phyloP scores from a whole-genome alignment of 2,329 filamentous ascomycete genomes.

The Fusarium fujikuroi region DNA sequence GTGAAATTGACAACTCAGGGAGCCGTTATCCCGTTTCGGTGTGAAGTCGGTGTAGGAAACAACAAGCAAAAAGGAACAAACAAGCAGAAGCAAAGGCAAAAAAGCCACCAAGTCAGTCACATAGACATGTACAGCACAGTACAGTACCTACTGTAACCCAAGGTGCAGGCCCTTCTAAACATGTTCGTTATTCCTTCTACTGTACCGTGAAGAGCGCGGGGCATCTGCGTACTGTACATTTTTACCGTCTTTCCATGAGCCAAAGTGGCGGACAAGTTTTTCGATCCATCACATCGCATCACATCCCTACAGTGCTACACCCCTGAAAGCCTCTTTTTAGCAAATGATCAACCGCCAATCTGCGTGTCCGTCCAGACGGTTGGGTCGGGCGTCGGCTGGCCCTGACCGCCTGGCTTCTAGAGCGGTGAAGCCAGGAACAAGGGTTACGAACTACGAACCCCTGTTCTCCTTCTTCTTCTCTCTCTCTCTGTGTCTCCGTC shows the following conservation, averaged over 20 bases:
- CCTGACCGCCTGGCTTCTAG: conserved; percentile 33
- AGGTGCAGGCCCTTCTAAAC: conserved; percentile 3
- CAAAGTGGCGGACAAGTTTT: conserved; percentile 38
- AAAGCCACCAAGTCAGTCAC: neutral
- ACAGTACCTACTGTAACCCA: neutral
- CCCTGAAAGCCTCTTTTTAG: conserved; percentile 27
- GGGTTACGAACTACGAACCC: conserved; percentile 14
- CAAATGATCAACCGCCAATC: conserved; percentile 42
- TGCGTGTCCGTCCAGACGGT: conserved; percentile 33
- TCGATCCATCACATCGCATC: conserved; percentile 29
- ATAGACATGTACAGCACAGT: neutral
- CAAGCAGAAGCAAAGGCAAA: conserved; percentile 32
- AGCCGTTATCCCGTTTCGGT: conserved; percentile 42
- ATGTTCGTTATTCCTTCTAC: conserved; percentile 27
- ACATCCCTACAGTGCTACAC: conserved; percentile 14
- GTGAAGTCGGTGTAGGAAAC: conserved; percentile 46
- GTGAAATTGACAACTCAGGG: conserved; percentile 34
- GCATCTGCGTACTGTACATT: conserved; percentile 16
- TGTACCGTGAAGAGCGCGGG: conserved; percentile 21
- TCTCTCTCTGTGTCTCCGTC: neutral
- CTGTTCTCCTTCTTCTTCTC: neutral
- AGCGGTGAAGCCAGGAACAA: conserved; percentile 38
- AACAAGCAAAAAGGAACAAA: conserved; percentile 16
- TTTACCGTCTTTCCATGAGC: conserved; percentile 37
- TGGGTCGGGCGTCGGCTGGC: conserved; percentile 33